Percentiles rank a stretch among this genome's conserved stretches.
Conservation (phyloP, 352 stramenopile genomes). For the Phytophthora melonis region DNA sequence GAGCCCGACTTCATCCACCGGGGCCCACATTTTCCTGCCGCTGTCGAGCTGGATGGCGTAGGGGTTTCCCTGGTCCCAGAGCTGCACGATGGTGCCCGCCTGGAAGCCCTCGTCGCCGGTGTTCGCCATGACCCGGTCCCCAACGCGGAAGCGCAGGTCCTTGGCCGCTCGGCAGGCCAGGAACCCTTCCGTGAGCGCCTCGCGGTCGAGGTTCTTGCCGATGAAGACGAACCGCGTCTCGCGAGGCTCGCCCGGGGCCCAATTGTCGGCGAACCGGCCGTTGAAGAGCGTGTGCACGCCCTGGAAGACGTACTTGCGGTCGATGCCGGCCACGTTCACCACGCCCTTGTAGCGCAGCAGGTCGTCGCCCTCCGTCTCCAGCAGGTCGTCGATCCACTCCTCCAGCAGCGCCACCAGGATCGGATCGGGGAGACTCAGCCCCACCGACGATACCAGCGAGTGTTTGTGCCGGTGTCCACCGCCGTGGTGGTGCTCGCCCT, state of each 20-base stretch:
- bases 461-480: conserved; percentile 47
- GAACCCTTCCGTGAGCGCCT: conserved; percentile 61
- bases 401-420: conserved; percentile 95
- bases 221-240: conserved; percentile 97
- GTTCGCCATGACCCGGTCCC: conserved; percentile 53
- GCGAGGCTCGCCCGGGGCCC: conserved; percentile 78
- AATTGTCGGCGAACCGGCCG: conserved; percentile 88
- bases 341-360: conserved; percentile 96
- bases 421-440: conserved; percentile 44
- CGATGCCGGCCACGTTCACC: conserved; percentile 92
- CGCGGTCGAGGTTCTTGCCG: conserved; percentile 86
- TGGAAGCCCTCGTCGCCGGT: conserved; percentile 51
- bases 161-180: conserved; percentile 44
- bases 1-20: conserved; percentile 50
- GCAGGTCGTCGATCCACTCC: conserved; percentile 96
- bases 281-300: conserved; percentile 97
- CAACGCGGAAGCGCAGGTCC: conserved; percentile 52
- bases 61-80: conserved; percentile 64
- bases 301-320: conserved; percentile 96
- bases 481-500: conserved; percentile 26
- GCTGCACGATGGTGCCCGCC: conserved; percentile 42
- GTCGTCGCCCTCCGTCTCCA: conserved; percentile 90
- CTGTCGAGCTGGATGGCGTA: conserved; percentile 56
- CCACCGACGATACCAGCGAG: conserved; percentile 57
- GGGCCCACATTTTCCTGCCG: conserved; percentile 54